Evolutionary conservation across 2,329 filamentous ascomycete species (phyloP), one percentile per base, ranked within the genome.

Genomic region (Fusarium cicatricum): DNA sequence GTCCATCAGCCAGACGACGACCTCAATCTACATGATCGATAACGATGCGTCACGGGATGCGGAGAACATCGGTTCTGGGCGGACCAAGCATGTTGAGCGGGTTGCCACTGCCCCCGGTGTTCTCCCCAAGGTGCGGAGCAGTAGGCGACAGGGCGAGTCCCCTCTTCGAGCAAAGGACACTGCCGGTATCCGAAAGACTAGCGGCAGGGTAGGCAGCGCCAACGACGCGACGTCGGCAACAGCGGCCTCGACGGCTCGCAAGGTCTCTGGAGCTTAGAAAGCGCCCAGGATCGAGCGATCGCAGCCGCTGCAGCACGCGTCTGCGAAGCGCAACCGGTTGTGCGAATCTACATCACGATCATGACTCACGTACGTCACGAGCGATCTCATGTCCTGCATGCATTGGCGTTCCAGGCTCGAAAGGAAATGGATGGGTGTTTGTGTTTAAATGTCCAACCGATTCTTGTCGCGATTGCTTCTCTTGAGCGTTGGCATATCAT

Each of bases 1-100:
- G 41, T 90, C 91, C 1, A 84, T 90, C 52, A 92, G 90, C 73
- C 90, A 92, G 73, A 90, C 88, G 3, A 88, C 90, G 11, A 90
- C 89, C 0, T 88, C 89, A 3, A 87, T 85, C 54, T 87, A 87
- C 67, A 65, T 68, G 39, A 82, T 88, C 51, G 86, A 90, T 67
- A 88, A 90, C 62, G 86, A 89, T 65, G 82, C 86, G 11, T 87
- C 85, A 16, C 85, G 89, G 56, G 89, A 92, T 64, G 83, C 85
- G 11, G 89, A 92, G 71, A 92, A 92, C 66, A 82, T 88, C 72
- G 86, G 87, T 28, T 74, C 78, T 19, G 74, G 79, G 28, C 85
- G 86, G 57, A 81, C 82, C 36, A 89, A 90, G 66, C 76, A 79
- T 29, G 84, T 86, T 65, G 85, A 84, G 32, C 78, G 78, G 71